Evolutionary conservation across 805 yeast genomes (phyloP).

Genomic region (Wilhelminamyces savonicus): DNA sequence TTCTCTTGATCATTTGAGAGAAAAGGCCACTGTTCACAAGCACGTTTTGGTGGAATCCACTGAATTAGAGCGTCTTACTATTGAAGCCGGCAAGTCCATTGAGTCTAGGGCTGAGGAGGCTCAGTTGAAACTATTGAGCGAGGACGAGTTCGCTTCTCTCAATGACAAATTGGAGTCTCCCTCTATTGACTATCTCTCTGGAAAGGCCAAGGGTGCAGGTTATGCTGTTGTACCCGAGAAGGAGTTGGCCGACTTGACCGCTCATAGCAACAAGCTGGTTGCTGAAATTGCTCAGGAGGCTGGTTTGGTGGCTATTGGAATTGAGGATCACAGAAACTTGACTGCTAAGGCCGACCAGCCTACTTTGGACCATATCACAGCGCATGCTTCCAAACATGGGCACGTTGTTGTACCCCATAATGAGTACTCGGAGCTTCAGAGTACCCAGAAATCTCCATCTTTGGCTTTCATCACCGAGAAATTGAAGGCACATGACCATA

Average conservation of each 20-base stretch:
- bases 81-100: slow-evolving; percentile 1
- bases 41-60: slow-evolving; percentile 6
- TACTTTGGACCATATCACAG: neutral
- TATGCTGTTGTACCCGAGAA: too few species aligned
- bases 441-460: too few species aligned
- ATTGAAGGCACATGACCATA: slow-evolving; percentile 5
- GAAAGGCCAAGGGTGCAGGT: too few species aligned
- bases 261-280: too few species aligned
- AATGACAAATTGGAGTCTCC: too few species aligned
- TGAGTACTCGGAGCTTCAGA: slow-evolving; percentile 1
- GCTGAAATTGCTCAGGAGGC: too few species aligned
- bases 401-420: slow-evolving; percentile 2
- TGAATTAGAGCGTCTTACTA: slow-evolving; percentile 1
- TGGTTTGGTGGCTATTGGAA: too few species aligned
- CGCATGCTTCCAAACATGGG: slow-evolving; percentile 2
- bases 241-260: too few species aligned
- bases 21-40: slow-evolving; percentile 12
- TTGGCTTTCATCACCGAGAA: neutral
- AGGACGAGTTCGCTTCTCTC: too few species aligned
- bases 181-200: too few species aligned
- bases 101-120: slow-evolving; percentile 5
- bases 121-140: too few species aligned
- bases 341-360: slow-evolving; percentile 1
- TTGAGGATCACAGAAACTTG: too few species aligned
- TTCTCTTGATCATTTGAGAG: slow-evolving; percentile 18